Evolutionary conservation across 305 asterid genomes (phyloP).

Genomic region (Salvia sclarea): DNA sequence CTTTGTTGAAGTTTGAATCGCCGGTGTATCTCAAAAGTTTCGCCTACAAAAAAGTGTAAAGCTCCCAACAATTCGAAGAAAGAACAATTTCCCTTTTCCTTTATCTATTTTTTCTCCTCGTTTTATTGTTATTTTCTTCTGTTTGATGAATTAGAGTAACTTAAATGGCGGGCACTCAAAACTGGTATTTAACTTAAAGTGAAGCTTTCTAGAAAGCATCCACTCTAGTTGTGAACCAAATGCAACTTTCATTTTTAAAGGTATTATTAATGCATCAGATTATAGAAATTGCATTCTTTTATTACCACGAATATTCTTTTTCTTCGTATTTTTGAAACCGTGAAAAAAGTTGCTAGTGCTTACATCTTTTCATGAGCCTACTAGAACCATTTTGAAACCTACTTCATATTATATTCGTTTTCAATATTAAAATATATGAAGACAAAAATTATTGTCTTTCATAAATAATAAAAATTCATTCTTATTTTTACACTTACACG

Average conservation of each 20-base stretch:
- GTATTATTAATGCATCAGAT: neutral
- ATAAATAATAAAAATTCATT: too few relatives aligned
- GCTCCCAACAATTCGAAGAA: neutral
- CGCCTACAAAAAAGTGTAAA: constrained; percentile 4
- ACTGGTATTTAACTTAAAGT: constrained; percentile 21
- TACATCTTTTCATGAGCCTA: neutral
- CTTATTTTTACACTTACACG: too few relatives aligned
- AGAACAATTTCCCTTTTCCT: neutral
- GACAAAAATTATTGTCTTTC: too few relatives aligned
- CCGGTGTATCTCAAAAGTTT: neutral
- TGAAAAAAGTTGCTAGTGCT: neutral
- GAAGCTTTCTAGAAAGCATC: neutral
- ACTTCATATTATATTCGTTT: neutral
- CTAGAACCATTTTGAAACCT: neutral
- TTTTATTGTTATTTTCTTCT: too few relatives aligned
- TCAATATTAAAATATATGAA: too few relatives aligned
- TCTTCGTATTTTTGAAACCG: neutral
- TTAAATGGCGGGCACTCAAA: constrained; percentile 16
- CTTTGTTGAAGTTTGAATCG: constrained; percentile 2
- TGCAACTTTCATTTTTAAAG: neutral
- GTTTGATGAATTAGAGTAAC: neutral
- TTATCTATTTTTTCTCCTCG: neutral
- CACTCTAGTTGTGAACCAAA: neutral
- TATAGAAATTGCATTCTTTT: neutral
- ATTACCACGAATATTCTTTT: neutral